These are phyloP conservation scores for Trametes polyzona DNA, from an alignment of 1,284 basidiomycete genomes.

Conservation along the genomic window DNA sequence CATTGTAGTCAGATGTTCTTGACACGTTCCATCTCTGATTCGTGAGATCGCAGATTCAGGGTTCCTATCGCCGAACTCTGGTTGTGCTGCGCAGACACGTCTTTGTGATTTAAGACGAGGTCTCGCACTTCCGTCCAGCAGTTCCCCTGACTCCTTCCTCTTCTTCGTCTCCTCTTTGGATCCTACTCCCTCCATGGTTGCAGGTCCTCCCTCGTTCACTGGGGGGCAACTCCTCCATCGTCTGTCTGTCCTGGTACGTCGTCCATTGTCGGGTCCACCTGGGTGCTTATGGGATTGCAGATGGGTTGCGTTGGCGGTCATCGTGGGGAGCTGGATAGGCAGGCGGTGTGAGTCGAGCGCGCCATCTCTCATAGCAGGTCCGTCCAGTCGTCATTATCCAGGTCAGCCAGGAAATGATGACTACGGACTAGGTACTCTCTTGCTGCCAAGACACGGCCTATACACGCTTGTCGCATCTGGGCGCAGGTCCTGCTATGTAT, in stretches of 20 bases:
- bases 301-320: neutral
- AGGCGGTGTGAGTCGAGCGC: neutral
- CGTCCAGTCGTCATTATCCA: too few species aligned
- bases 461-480: neutral
- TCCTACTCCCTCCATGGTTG: neutral
- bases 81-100: neutral
- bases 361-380: too few species aligned
- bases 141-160: neutral
- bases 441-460: neutral
- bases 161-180: neutral
- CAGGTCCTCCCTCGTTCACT: neutral
- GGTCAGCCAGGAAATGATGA: too few species aligned
- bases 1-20: neutral
- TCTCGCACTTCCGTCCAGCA: neutral
- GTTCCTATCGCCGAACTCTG: too few species aligned
- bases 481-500: neutral
- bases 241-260: neutral
- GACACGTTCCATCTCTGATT: too few species aligned
- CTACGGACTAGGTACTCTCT: too few species aligned
- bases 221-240: neutral
- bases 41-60: too few species aligned
- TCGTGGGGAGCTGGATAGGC: neutral
- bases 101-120: neutral
- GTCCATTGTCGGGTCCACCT: neutral
- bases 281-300: neutral